Evolutionary conservation across 2,329 filamentous ascomycete genomes (phyloP).

Genomic region (Sphaerostilbella broomeana): DNA sequence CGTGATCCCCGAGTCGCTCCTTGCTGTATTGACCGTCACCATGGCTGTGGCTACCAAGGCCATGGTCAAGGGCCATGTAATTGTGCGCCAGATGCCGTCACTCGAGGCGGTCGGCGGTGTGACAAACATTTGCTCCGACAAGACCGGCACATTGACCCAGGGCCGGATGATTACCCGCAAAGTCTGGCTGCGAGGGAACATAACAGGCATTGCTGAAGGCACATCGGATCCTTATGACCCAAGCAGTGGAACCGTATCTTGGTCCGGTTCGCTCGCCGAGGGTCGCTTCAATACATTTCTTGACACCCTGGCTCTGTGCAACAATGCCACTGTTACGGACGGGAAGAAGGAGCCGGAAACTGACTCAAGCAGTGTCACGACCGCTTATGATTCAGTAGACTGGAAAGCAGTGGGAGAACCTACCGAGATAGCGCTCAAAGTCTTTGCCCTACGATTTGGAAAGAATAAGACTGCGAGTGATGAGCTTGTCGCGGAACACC

Average conservation of each 20-base stretch:
- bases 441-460: constrained; percentile 64
- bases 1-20: constrained; percentile 60
- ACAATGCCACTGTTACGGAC: constrained; percentile 47
- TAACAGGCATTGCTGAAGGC: constrained; percentile 46
- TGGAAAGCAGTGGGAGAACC: constrained; percentile 61
- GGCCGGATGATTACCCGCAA: constrained; percentile 61
- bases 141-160: constrained; percentile 61
- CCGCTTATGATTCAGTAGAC: constrained; percentile 34
- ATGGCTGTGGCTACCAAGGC: constrained; percentile 61
- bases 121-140: constrained; percentile 66
- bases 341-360: constrained; percentile 40
- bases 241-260: constrained; percentile 45
- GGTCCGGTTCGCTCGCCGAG: constrained; percentile 36
- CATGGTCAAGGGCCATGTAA: constrained; percentile 58
- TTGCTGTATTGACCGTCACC: constrained; percentile 64
- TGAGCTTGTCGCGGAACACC: constrained; percentile 55
- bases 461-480: constrained; percentile 41
- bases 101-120: constrained; percentile 63
- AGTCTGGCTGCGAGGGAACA: constrained; percentile 52
- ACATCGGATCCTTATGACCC: constrained; percentile 57
- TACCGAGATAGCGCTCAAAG: constrained; percentile 68
- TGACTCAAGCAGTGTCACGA: constrained; percentile 42
- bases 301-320: constrained; percentile 54
- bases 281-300: constrained; percentile 41
- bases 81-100: constrained; percentile 58